phyloP scores from a whole-genome alignment of 345 rosid species.

The Gynandropsis gynandra region DNA sequence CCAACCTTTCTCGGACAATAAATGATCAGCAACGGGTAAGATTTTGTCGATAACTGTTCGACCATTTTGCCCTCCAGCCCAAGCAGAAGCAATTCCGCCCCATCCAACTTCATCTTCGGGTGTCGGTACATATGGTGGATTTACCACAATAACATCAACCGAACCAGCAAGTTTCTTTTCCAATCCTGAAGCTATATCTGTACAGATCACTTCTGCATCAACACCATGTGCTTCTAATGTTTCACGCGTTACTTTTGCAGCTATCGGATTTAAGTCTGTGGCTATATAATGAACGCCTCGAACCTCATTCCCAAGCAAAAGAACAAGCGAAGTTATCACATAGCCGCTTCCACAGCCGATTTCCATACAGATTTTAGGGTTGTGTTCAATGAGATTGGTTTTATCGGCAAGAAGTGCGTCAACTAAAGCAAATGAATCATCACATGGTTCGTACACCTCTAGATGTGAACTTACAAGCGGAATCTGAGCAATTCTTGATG shows the following conservation, averaged over 20 bases:
- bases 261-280: conserved; percentile 61
- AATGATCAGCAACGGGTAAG: conserved; percentile 46
- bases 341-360: conserved; percentile 85
- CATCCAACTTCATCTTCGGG: conserved; percentile 79
- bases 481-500: conserved; percentile 53
- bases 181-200: conserved; percentile 58
- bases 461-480: conserved; percentile 71
- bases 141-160: conserved; percentile 78
- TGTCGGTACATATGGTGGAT: conserved; percentile 93
- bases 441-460: conserved; percentile 89
- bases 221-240: conserved; percentile 69
- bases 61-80: conserved; percentile 94
- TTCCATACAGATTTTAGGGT: conserved; percentile 65
- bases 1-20: conserved; percentile 75
- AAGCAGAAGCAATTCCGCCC: conserved; percentile 62
- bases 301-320: conserved; percentile 44
- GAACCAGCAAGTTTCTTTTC: conserved; percentile 56
- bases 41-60: conserved; percentile 53
- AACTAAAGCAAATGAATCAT: conserved; percentile 84
- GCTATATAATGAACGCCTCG: conserved; percentile 45
- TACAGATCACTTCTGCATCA: conserved; percentile 51
- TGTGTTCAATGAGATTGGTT: conserved; percentile 45
- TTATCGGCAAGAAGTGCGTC: conserved; percentile 78
- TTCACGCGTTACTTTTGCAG: conserved; percentile 46
- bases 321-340: conserved; percentile 75